Evolutionary conservation across 257 asterid genomes (phyloP).

Genomic region (Salvia miltiorrhiza): DNA sequence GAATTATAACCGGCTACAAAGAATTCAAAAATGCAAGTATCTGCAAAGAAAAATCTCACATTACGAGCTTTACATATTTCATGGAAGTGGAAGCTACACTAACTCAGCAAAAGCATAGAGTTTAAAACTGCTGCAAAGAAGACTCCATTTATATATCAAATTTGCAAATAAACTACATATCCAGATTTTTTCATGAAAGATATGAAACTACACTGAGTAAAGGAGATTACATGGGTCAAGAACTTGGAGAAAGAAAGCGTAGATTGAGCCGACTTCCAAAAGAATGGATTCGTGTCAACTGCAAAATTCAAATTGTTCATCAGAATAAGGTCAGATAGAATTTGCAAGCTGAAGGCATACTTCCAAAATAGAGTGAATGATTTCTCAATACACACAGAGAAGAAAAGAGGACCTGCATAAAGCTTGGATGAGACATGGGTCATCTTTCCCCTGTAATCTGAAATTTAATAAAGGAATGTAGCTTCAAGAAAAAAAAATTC

Average conservation of each 20-base stretch:
- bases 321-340: background rate
- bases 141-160: background rate
- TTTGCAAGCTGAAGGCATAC: background rate
- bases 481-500: background rate
- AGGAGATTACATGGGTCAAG: constrained; percentile 62
- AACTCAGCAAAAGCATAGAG: constrained; percentile 50
- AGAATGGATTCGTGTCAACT: constrained; percentile 87
- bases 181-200: background rate
- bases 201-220: background rate
- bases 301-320: constrained; percentile 19
- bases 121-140: constrained; percentile 56
- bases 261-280: constrained; percentile 71
- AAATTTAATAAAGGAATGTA: constrained; percentile 2
- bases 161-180: background rate
- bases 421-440: constrained; percentile 46
- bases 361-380: background rate
- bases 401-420: constrained; percentile 36
- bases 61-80: background rate
- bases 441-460: constrained; percentile 34
- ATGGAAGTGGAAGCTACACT: background rate
- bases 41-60: constrained; percentile 30
- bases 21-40: constrained; percentile 81
- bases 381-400: background rate
- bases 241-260: constrained; percentile 59
- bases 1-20: constrained; percentile 74